Percentiles rank a stretch among this genome's conserved stretches.
phyloP scores from a whole-genome alignment of 768 basidiomycete genomes.

The Lactarius hengduanensis region DNA sequence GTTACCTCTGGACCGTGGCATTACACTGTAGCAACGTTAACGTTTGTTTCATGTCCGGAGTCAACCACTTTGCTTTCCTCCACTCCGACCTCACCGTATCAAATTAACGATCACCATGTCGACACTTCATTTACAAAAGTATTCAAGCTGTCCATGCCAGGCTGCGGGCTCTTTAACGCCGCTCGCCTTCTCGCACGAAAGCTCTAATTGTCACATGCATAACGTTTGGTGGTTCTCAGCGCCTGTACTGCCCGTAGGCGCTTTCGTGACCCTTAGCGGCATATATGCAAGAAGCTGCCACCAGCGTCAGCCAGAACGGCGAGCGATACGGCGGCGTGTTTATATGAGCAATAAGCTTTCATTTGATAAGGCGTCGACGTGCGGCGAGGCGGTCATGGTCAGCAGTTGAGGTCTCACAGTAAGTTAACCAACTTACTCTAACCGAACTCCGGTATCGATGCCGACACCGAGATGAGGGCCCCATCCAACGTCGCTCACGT shows the following conservation, averaged over 20 bases:
- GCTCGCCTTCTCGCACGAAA: neutral
- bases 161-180: neutral
- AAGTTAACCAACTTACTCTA: neutral
- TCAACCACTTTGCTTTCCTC: neutral
- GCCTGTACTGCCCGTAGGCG: neutral
- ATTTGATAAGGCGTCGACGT: neutral
- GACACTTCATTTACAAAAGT: neutral
- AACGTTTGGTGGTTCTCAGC: neutral
- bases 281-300: neutral
- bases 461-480: neutral
- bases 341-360: neutral
- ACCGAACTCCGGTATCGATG: neutral
- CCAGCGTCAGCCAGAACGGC: neutral
- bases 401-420: neutral
- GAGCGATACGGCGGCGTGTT: neutral
- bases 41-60: neutral
- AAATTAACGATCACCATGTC: neutral
- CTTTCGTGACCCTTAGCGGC: neutral
- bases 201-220: neutral
- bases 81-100: slow-evolving; percentile 1
- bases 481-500: neutral
- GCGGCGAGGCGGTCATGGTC: neutral
- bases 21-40: neutral
- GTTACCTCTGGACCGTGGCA: neutral
- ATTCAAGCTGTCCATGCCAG: neutral